Percentiles rank a stretch among this genome's conserved stretches.
Conservation (phyloP, 2,329 filamentous ascomycete species). For the Sporothrix globosa region DNA sequence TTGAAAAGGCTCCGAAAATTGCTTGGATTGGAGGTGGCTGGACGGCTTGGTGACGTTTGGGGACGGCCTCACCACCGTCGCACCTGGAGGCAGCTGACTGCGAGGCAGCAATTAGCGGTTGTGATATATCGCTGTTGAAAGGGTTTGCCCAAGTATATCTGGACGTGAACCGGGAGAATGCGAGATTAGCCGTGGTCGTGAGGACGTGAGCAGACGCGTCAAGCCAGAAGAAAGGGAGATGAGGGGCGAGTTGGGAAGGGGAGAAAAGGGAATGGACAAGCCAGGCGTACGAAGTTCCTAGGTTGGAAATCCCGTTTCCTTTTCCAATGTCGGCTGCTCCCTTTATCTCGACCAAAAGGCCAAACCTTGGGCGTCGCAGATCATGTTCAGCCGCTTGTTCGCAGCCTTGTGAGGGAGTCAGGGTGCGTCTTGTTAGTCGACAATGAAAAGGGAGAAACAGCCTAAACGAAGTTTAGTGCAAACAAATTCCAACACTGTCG, state of each 20-base stretch:
- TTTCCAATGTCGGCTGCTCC: not conserved
- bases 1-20: not conserved
- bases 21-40: not conserved
- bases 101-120: not conserved
- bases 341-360: not conserved
- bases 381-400: not conserved
- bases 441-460: not conserved
- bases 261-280: not conserved
- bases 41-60: not conserved
- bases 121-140: not conserved
- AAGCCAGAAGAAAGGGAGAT: not conserved
- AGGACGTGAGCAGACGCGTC: not conserved
- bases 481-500: not conserved
- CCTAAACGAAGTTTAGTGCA: not conserved
- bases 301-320: not conserved
- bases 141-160: not conserved
- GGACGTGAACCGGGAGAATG: not conserved
- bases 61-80: slow-evolving; percentile 17
- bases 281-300: not conserved
- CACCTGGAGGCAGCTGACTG: slow-evolving; percentile 21
- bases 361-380: slow-evolving; percentile 18
- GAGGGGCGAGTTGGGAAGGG: not conserved
- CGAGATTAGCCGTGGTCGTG: slow-evolving; percentile 22
- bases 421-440: slow-evolving; percentile 4
- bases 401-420: slow-evolving; percentile 16